Conservation (phyloP, 2,329 filamentous ascomycete species). For the Tolypocladium sp. region DNA sequence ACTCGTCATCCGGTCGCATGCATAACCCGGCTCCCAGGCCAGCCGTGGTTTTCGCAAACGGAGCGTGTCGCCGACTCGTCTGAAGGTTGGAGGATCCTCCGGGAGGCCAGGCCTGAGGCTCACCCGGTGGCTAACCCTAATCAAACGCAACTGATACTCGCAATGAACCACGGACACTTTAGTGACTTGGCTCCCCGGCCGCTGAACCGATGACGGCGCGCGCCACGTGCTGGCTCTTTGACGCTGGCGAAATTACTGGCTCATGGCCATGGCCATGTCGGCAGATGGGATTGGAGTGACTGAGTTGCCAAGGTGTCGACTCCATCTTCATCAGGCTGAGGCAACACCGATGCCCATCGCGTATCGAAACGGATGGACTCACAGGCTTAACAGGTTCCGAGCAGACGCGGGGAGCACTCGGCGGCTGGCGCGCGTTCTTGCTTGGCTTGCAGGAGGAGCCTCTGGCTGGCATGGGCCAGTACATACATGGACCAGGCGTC, state of each 20-base stretch:
- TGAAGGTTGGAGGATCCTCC: neutral
- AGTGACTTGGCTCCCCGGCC: neutral
- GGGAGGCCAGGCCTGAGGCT: neutral
- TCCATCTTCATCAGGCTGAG: neutral
- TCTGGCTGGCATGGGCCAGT: neutral
- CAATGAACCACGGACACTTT: neutral
- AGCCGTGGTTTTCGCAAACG: neutral
- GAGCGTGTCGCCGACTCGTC: neutral
- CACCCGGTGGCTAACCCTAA: neutral
- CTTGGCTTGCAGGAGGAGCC: too few species aligned
- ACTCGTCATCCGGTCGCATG: neutral
- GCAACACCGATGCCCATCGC: neutral
- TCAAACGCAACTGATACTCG: slow-evolving; percentile 1
- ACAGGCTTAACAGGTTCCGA: too few species aligned
- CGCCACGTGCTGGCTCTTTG: neutral
- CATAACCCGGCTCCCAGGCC: neutral
- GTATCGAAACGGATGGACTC: neutral
- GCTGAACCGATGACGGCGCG: neutral
- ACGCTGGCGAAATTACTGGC: neutral
- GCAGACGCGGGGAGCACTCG: neutral
- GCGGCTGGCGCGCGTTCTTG: neutral
- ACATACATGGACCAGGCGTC: neutral
- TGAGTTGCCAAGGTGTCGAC: neutral
- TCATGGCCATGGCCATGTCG: neutral
- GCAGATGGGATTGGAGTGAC: neutral